Percentiles rank a stretch among this genome's conserved stretches.
These are phyloP conservation scores for Mycotypha africana DNA, from an alignment of 371 early-diverging fungal species.

Conservation along the genomic window DNA sequence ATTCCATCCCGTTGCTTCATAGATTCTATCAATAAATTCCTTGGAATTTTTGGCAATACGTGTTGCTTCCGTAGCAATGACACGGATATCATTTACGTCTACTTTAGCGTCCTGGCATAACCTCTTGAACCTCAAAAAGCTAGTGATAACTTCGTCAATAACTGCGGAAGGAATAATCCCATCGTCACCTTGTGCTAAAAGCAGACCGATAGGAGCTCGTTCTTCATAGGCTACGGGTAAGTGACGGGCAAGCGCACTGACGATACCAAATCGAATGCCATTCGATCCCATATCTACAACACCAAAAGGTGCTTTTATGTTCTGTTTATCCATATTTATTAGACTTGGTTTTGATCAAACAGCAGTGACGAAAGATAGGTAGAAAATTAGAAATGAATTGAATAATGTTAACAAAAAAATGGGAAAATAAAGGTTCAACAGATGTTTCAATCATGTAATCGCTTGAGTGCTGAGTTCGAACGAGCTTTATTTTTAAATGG, in stretches of 20 bases:
- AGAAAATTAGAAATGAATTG: too few species aligned
- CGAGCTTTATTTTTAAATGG: too few species aligned
- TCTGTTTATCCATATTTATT: too few species aligned
- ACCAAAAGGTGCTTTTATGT: conserved; percentile 43
- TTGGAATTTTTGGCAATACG: conserved; percentile 50
- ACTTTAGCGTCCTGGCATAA: conserved; percentile 47
- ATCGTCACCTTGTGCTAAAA: conserved; percentile 49
- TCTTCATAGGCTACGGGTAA: conserved; percentile 63
- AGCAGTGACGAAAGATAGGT: too few species aligned
- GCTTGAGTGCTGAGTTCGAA: too few species aligned
- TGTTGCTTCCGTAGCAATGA: conserved; percentile 64
- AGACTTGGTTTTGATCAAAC: too few species aligned
- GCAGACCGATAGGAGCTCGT: conserved; percentile 54
- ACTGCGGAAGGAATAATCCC: conserved; percentile 43
- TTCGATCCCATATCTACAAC: conserved; percentile 70
- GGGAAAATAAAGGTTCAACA: too few species aligned
- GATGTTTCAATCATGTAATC: too few species aligned
- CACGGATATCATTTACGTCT: conserved; percentile 28
- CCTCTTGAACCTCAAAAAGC: conserved; percentile 49
- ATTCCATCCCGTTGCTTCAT: conserved; percentile 46
- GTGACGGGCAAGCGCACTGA: conserved; percentile 49
- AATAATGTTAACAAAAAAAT: too few species aligned
- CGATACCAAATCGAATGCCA: conserved; percentile 63
- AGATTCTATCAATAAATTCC: conserved; percentile 43
- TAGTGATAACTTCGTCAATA: conserved; percentile 47